Evolutionary conservation across 208 protist genomes (phyloP).

Genomic region (Trichomonas gallinae): DNA sequence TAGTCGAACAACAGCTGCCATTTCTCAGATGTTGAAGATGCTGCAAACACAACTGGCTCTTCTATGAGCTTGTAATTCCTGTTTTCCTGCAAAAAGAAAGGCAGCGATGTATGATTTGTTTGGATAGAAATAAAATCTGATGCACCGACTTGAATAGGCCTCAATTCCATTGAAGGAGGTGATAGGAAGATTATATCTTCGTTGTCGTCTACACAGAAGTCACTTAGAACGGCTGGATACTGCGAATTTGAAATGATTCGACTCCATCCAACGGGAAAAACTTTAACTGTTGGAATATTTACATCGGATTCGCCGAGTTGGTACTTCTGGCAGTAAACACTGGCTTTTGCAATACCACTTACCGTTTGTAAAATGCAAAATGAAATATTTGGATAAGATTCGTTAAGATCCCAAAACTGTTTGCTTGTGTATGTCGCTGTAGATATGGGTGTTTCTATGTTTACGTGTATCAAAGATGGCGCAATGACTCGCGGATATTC

Average conservation of each 20-base stretch:
- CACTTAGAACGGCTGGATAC: background rate
- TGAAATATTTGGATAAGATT: background rate
- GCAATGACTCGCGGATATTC: background rate
- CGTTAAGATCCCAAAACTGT: background rate
- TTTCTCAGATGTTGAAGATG: background rate
- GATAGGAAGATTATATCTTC: background rate
- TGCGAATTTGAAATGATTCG: background rate
- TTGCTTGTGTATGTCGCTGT: background rate
- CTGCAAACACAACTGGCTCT: background rate
- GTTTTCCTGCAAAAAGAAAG: background rate
- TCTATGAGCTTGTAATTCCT: background rate
- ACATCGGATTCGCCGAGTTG: background rate
- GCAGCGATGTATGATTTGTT: background rate
- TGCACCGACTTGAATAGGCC: background rate
- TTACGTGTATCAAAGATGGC: background rate
- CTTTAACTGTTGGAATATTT: background rate
- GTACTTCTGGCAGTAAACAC: background rate
- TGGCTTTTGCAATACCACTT: background rate
- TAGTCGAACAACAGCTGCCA: background rate
- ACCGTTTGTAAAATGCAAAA: background rate
- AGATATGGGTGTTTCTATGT: background rate
- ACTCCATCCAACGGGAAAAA: background rate
- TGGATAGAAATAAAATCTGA: background rate
- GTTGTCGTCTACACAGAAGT: background rate
- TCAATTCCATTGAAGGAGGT: background rate